Evolutionary conservation across 202 grass and related monocot species (phyloP).

Genomic region (Brachypodium distachyon): DNA sequence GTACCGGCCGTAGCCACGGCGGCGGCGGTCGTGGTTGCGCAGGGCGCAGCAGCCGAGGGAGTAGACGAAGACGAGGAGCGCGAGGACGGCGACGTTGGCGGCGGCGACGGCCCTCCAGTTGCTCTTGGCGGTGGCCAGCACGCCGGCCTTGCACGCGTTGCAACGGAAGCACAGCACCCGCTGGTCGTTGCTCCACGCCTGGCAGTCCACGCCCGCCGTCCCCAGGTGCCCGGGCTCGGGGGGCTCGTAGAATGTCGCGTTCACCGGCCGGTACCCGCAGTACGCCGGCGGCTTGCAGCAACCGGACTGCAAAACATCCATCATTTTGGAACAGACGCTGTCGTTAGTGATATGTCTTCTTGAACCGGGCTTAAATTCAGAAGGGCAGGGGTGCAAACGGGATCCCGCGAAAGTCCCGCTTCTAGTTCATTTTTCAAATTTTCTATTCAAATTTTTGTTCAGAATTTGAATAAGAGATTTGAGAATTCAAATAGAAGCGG

Average conservation of each 20-base stretch:
- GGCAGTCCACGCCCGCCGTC: conserved; percentile 42
- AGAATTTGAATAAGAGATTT: too few relatives aligned
- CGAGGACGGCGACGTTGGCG: conserved; percentile 46
- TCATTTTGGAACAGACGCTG: neutral
- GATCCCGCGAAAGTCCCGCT: too few relatives aligned
- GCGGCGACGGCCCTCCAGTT: conserved; percentile 51
- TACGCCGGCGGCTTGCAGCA: conserved; percentile 91
- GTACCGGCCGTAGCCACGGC: neutral
- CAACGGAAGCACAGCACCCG: conserved; percentile 64
- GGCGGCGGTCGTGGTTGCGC: conserved; percentile 27
- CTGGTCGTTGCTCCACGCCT: conserved; percentile 72
- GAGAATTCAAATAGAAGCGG: too few relatives aligned
- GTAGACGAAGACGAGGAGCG: conserved; percentile 49
- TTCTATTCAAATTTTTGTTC: too few relatives aligned
- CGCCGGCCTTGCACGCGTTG: conserved; percentile 75
- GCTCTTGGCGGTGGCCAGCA: conserved; percentile 40
- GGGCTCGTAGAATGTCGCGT: conserved; percentile 50
- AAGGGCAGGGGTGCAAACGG: too few relatives aligned
- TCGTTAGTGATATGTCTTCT: neutral
- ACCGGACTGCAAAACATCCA: conserved; percentile 55
- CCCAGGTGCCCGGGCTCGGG: conserved; percentile 12
- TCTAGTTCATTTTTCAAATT: too few relatives aligned
- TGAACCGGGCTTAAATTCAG: neutral
- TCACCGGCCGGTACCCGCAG: conserved; percentile 55
- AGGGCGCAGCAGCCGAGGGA: conserved; percentile 58